Conservation (phyloP, 345 rosid species). For the Syzygium aqueum region DNA sequence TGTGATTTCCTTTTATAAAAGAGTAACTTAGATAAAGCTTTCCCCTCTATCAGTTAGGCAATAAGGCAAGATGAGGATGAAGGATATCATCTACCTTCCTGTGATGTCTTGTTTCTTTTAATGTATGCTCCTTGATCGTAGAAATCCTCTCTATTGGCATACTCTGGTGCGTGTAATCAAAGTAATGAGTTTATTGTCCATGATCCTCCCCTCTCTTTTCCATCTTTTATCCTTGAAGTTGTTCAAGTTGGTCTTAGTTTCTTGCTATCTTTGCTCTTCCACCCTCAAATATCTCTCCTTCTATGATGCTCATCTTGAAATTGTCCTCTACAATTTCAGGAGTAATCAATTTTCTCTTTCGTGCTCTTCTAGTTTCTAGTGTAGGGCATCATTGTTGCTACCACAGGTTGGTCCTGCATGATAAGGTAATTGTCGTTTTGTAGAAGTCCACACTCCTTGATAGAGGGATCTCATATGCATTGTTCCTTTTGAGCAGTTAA, state of each 20-base stretch:
- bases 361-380: neutral
- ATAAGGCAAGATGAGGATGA: neutral
- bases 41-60: neutral
- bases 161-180: neutral
- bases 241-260: neutral
- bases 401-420: neutral
- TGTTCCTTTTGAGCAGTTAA: neutral
- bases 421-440: neutral
- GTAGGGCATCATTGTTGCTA: neutral
- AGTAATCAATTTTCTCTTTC: neutral
- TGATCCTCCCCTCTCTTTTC: neutral
- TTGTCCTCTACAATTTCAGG: neutral
- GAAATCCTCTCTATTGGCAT: neutral
- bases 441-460: neutral
- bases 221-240: neutral
- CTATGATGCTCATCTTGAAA: neutral
- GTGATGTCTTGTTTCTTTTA: neutral
- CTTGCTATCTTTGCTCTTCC: neutral
- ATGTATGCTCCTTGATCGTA: neutral
- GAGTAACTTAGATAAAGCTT: neutral
- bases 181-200: neutral
- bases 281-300: neutral
- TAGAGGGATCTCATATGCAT: neutral
- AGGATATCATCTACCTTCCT: neutral
- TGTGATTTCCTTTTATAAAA: neutral